Evolutionary conservation across 179 eudicot species (phyloP), one percentile per base, ranked within the genome.

Genomic region (Pouteria campechiana): DNA sequence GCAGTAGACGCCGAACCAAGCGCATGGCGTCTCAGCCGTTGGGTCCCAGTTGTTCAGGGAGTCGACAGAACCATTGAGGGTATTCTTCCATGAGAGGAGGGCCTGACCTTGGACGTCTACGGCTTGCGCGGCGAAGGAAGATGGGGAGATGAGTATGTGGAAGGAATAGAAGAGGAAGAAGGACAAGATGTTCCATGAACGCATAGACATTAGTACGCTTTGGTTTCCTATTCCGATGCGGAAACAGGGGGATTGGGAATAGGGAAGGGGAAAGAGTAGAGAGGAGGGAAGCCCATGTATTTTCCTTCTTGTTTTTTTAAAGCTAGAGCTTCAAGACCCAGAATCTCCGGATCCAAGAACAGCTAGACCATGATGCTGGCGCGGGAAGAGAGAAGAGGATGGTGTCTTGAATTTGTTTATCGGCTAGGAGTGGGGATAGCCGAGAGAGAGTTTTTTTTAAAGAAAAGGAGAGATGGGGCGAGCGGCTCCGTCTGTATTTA

Each of bases 281-380:
- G 63, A 62, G 55, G 55, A 57, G 54, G 60, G 44, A 68, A 68
- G 65, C 54, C 77, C n/a, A 81, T 75, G 77, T 73, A 33, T 49
- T 69, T 60, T 58, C 72, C 61, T 60, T 10, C 46, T 36, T 9
- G 63, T 48, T 44, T 36, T 58, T 49, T 38, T 40, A 54, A 28
- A 17, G 42, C 25, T 35, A 40, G 19, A 10, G 19, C 39, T 14
- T 27, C 10, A 36, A 57, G 68, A 64, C 63, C 70, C 74, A 60
- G 87, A 65, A 71, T 80, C 94, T 69, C 84, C 41, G 78, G 97
- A 84, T 88, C 97, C 87, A 73, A 80, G 93, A 81, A 75, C 85
- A 88, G 82, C 88, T 84, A 80, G 69, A 78, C 74, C 70, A 78
- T 61, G 58, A 54, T 68, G 74, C 57, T 62, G 56, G 7, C 34